Evolutionary conservation across 2,329 filamentous ascomycete species (phyloP).

Genomic region (Hirsutella rhossiliensis): DNA sequence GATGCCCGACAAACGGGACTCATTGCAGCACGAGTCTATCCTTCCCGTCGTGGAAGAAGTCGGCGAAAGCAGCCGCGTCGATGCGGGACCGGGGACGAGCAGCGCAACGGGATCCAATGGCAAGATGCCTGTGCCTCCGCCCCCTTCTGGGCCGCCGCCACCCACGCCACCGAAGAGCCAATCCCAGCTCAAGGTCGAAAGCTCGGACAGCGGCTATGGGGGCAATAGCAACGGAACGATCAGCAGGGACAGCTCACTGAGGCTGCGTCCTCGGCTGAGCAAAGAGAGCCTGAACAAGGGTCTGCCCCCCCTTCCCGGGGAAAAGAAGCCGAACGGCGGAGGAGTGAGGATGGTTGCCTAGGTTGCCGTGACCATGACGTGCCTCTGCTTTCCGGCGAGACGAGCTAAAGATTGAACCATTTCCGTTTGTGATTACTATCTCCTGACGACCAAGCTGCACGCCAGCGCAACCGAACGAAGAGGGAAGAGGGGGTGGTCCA

Average conservation of each 20-base stretch:
- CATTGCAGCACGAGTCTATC: constrained; percentile 40
- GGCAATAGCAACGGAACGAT: constrained; percentile 20
- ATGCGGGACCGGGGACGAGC: constrained; percentile 24
- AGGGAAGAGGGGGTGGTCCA: too few relatives aligned
- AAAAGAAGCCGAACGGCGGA: constrained; percentile 15
- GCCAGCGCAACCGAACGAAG: neutral
- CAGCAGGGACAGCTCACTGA: constrained; percentile 16
- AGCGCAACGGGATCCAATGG: constrained; percentile 25
- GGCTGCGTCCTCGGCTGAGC: constrained; percentile 28
- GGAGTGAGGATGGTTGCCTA: constrained; percentile 20
- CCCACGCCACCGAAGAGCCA: constrained; percentile 21
- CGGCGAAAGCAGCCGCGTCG: constrained; percentile 56
- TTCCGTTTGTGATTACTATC: neutral
- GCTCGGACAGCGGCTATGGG: constrained; percentile 35
- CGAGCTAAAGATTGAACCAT: neutral
- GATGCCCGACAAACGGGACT: constrained; percentile 36
- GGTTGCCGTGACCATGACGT: constrained; percentile 10
- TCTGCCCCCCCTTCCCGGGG: constrained; percentile 41
- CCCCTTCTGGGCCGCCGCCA: constrained; percentile 31
- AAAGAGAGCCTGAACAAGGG: constrained; percentile 49
- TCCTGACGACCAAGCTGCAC: neutral
- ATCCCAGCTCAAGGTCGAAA: constrained; percentile 27
- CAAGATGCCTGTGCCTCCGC: constrained; percentile 21
- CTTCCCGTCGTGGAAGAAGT: constrained; percentile 85
- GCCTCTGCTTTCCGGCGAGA: constrained; percentile 7